A percentile compares a stretch with the other conserved stretches of the same genome.
These are phyloP conservation scores for Panicum hallii DNA, from an alignment of 202 grass and related monocot genomes.

Conservation along the genomic window DNA sequence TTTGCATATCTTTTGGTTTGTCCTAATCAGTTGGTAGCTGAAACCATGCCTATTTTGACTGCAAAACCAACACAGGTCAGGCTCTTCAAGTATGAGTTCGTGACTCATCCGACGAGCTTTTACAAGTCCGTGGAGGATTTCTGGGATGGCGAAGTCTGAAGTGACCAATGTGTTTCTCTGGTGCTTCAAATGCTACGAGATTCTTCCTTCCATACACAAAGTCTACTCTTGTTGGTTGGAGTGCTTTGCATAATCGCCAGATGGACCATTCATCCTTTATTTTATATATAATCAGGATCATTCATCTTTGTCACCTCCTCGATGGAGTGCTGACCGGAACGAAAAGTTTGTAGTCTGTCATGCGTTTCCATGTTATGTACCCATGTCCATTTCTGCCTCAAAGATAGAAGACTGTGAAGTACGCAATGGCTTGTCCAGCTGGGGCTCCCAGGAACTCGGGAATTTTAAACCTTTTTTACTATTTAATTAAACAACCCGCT, in stretches of 20 bases:
- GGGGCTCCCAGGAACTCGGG: too few relatives aligned
- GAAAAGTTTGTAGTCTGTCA: neutral
- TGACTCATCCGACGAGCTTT: conserved; percentile 52
- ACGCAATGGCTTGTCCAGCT: too few relatives aligned
- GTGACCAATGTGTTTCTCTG: neutral
- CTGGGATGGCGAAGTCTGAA: conserved; percentile 62
- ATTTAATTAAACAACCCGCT: too few relatives aligned
- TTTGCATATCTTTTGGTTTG: neutral
- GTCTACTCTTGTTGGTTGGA: neutral
- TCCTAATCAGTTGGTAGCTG: neutral
- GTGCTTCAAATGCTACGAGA: neutral
- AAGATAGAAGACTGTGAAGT: too few relatives aligned
- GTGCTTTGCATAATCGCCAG: neutral
- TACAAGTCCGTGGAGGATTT: conserved; percentile 65
- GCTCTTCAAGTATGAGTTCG: conserved; percentile 51
- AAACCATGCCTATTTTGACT: neutral
- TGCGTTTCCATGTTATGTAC: neutral
- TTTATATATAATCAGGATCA: neutral
- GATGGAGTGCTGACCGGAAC: neutral
- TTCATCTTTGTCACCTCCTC: neutral
- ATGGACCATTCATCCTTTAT: neutral
- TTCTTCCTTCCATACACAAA: neutral
- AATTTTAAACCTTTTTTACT: too few relatives aligned
- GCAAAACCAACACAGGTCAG: conserved; percentile 42
- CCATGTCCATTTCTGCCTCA: neutral